Base-by-base conservation (phyloP, 2,329 filamentous ascomycete species). In the Ophiostoma australiae region DNA sequence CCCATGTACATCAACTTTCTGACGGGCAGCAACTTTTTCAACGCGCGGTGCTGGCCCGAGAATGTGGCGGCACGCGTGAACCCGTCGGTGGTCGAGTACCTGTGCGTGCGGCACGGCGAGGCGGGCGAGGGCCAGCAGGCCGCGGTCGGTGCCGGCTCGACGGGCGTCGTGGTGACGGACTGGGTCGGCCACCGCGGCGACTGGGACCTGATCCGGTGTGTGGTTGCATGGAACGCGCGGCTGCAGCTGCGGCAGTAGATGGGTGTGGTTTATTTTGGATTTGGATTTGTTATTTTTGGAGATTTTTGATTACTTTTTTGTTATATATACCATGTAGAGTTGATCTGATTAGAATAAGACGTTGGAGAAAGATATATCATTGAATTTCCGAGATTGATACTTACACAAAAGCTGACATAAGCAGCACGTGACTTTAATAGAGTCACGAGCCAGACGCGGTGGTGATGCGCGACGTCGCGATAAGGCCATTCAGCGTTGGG, bases 1-100 rank as follows among this genome's bases (percentile, higher is more conserved):
- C 92, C 93, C 0, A 85, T 97, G 75, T 97, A 91, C 76, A 82
- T 98, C 80, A 99, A 98, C 80, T 98, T 97, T 78, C 80, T 97
- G 73, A 93, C 86, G 75, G 95, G 90, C 0, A 94, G 91, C 79
- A 97, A 97, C 81, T 98, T 98, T 82, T 98, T 94, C 89, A 94
- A 92, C 74, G 84, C 90, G 1, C 89, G 87, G 70, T 97, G 93
- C 80, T 99, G 95, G 95, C 95, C 95, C 0, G 94, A 97, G 80
- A 90, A 87, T 77, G 92, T 99, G 78, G 94, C 95, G 0, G 90
- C 88, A 27, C 92, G 91, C 81, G 85, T 97, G 68, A 98, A 98
- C 81, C 91, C 94, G 23, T 89, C 90, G 1, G 86, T 89, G 70
- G 78, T 89, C 71, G 86, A 89, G 76, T 87, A 89, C 77, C 79